phyloP scores from a whole-genome alignment of 208 protist species.

The Trypanosoma caninum region DNA sequence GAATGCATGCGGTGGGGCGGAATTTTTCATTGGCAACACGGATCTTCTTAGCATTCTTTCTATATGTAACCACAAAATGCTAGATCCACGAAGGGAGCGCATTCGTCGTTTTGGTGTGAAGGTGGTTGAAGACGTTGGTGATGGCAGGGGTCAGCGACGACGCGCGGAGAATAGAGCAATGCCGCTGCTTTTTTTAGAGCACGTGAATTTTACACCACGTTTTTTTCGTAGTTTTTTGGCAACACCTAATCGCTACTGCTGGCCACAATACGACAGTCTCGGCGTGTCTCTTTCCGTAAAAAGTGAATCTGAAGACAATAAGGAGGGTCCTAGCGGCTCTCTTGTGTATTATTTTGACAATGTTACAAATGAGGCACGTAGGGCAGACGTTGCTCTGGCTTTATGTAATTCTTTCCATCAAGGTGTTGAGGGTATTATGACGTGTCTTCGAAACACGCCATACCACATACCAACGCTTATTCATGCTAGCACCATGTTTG shows the following conservation, averaged over 20 bases:
- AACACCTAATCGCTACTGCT: conserved; percentile 76
- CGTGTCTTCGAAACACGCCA: conserved; percentile 39
- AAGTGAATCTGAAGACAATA: not conserved
- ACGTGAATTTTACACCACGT: conserved; percentile 32
- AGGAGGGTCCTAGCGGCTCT: conserved; percentile 5
- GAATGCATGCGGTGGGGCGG: not conserved
- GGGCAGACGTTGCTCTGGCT: conserved; percentile 39
- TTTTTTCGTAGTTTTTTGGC: conserved; percentile 61
- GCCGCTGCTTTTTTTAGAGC: conserved; percentile 60
- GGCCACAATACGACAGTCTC: conserved; percentile 69
- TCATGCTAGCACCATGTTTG: conserved; percentile 51
- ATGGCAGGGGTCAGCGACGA: conserved; percentile 45
- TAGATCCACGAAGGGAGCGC: conserved; percentile 71
- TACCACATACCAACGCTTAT: conserved; percentile 87
- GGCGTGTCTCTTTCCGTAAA: conserved; percentile 43
- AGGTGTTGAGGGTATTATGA: conserved; percentile 48
- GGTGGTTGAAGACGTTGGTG: conserved; percentile 80
- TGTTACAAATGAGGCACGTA: conserved; percentile 30
- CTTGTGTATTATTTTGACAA: conserved; percentile 40
- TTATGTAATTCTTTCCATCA: conserved; percentile 27
- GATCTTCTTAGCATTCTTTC: conserved; percentile 47
- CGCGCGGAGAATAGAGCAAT: conserved; percentile 41
- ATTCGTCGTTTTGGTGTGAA: conserved; percentile 66
- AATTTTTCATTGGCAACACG: no score
- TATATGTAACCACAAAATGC: conserved; percentile 48